Evolutionary conservation across 2,329 filamentous ascomycete species (phyloP).

Genomic region (Arthroderma sp.): DNA sequence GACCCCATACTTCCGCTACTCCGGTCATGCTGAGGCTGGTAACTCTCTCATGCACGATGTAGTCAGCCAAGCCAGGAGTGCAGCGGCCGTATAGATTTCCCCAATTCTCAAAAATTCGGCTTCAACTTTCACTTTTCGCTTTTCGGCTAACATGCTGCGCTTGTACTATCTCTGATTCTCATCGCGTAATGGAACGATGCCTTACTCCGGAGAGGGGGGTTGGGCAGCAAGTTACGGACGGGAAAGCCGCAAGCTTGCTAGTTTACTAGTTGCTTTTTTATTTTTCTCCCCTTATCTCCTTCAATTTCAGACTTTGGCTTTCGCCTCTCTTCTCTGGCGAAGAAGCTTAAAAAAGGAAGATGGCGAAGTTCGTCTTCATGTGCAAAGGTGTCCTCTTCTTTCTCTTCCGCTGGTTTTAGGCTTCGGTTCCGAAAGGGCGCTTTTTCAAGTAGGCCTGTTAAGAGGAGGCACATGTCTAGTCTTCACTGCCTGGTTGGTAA

Average conservation of each 20-base stretch:
- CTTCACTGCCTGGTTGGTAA: neutral
- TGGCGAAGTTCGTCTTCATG: no score
- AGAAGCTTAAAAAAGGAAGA: neutral
- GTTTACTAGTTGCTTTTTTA: neutral
- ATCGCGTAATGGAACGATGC: slow-evolving; percentile 3
- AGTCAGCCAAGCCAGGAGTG: neutral
- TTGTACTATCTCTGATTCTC: neutral
- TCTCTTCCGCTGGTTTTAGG: neutral
- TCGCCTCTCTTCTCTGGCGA: neutral
- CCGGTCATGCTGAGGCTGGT: slow-evolving; percentile 1
- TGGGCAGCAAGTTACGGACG: neutral
- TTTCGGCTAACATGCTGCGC: neutral
- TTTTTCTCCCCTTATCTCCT: neutral
- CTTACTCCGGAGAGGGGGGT: neutral
- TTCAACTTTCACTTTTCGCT: neutral
- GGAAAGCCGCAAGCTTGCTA: neutral
- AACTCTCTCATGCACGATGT: neutral
- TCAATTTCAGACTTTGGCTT: neutral
- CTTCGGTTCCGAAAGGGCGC: neutral
- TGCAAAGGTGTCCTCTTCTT: neutral
- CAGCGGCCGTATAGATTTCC: neutral
- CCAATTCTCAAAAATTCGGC: neutral
- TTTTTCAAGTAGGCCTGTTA: neutral
- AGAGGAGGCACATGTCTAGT: neutral
- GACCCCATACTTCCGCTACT: neutral